phyloP scores from a whole-genome alignment of 345 rosid genomes.

The Hypericum perforatum region DNA sequence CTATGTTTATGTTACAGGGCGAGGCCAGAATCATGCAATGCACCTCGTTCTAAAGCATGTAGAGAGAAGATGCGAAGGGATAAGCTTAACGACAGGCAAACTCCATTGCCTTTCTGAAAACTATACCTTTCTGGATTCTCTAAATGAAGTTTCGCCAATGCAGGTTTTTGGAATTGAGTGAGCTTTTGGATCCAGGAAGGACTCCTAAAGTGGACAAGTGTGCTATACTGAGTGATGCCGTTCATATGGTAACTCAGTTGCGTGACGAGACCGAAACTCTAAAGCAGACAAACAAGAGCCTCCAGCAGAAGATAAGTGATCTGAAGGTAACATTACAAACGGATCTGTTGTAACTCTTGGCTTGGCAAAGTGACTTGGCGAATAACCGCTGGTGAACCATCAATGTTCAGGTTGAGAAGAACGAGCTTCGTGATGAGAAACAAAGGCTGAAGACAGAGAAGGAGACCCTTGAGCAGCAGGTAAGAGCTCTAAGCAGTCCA shows the following conservation, averaged over 20 bases:
- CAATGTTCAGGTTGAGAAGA: slow-evolving; percentile 18
- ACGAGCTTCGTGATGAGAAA: slow-evolving; percentile 22
- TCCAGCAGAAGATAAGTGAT: slow-evolving; percentile 26
- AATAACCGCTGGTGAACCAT: neutral
- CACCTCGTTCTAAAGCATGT: slow-evolving; percentile 17
- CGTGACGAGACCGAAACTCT: slow-evolving; percentile 21
- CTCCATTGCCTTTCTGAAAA: neutral
- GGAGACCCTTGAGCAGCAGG: slow-evolving; percentile 15
- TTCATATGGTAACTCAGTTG: slow-evolving; percentile 22
- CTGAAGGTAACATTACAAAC: too few relatives aligned
- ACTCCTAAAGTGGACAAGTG: slow-evolving; percentile 28
- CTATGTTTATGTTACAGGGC: slow-evolving; percentile 6
- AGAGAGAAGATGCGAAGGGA: slow-evolving; percentile 20
- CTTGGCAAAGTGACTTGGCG: too few relatives aligned
- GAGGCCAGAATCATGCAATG: slow-evolving; percentile 12
- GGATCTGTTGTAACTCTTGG: too few relatives aligned
- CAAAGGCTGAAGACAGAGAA: slow-evolving; percentile 22
- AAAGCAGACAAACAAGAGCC: slow-evolving; percentile 19
- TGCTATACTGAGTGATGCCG: slow-evolving; percentile 23
- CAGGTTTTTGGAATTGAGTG: slow-evolving; percentile 31
- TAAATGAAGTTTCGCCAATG: slow-evolving; percentile 3
- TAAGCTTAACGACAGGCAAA: slow-evolving; percentile 21
- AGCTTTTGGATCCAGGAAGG: slow-evolving; percentile 28
- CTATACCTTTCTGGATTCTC: neutral
- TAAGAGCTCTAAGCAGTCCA: slow-evolving; percentile 8